Evolutionary conservation across 2,329 filamentous ascomycete genomes (phyloP), one percentile per base, ranked within the genome.

Genomic region (Fusarium oxysporum): DNA sequence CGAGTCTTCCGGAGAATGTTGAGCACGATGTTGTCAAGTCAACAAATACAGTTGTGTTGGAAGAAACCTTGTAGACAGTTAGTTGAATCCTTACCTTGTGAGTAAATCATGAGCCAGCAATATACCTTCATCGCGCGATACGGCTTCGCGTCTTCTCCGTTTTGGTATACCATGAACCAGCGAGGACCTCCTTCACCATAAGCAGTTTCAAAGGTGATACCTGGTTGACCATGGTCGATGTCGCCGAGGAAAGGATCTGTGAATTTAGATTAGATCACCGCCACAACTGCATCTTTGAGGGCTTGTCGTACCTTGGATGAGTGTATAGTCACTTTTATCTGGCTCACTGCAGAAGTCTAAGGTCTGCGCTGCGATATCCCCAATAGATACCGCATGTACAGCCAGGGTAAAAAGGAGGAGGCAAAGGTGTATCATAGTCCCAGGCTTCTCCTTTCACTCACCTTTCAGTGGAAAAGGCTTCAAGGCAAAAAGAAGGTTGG

Each of bases 151-250:
- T 75, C 72, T 23, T 73, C 65, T 17, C 60, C 65, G 10, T 75
- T 75, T 47, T 75, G 72, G 30, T 75, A 75, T 8, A 69, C 47
- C 66, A 75, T 73, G 35, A 75, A 75, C 72, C 72, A 75, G 28
- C 62, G 72, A 6, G 50, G 32, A 35, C 13, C 30, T 5, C 17
- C 45, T 1, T 75, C 60, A 3, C 53, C 40, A 57, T 75, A 69
- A 4, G 30, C 41, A 4, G 54, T 56, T 23, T 62, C 28, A 17
- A 75, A 41, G 16, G 21, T 58, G 4, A 75, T 60, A 5, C 72
- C 72, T 11, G 72, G 72, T 35, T 75, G 72, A 1, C 70, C 72
- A 21, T 44, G 16, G 25, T 75, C 72, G 7, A 38, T 12, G 16
- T 75, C 72, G 10, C 72, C 72, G 5, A 68, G 43, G 57, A 75